Evolutionary conservation across 352 stramenopile species (phyloP).

Genomic region (Pythium sp.): DNA sequence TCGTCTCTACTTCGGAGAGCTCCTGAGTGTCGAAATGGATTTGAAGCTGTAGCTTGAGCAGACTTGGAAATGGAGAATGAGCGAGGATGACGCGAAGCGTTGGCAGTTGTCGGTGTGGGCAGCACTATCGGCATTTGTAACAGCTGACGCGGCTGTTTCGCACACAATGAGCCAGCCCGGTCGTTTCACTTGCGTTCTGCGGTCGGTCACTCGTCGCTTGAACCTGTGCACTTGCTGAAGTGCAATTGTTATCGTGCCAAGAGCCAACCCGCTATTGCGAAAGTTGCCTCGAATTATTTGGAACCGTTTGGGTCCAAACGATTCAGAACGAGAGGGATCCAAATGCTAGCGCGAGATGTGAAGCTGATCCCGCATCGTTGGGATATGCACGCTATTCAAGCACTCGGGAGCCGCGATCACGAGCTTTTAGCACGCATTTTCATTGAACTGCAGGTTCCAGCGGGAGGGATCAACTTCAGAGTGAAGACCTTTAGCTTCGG

Average conservation of each 20-base stretch:
- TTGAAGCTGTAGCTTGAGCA: background rate
- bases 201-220: background rate
- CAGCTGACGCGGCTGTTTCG: slow-evolving; percentile 1
- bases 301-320: background rate
- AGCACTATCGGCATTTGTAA: background rate
- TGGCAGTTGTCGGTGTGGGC: background rate
- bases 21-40: background rate
- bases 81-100: background rate
- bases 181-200: background rate
- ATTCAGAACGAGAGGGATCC: background rate
- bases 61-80: background rate
- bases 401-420: slow-evolving; percentile 29
- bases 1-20: background rate
- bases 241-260: background rate
- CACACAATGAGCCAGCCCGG: background rate
- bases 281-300: background rate
- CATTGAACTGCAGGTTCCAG: slow-evolving; percentile 28
- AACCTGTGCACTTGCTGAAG: background rate
- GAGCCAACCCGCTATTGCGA: background rate
- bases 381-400: slow-evolving; percentile 59
- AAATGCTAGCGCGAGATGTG: slow-evolving; percentile 5
- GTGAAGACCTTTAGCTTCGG: slow-evolving; percentile 43
- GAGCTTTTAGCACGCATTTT: slow-evolving; percentile 40
- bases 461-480: slow-evolving; percentile 30
- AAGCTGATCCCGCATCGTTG: slow-evolving; percentile 48